Evolutionary conservation across 1,284 basidiomycete species (phyloP).

Genomic region (Ceratobasidium sp.): DNA sequence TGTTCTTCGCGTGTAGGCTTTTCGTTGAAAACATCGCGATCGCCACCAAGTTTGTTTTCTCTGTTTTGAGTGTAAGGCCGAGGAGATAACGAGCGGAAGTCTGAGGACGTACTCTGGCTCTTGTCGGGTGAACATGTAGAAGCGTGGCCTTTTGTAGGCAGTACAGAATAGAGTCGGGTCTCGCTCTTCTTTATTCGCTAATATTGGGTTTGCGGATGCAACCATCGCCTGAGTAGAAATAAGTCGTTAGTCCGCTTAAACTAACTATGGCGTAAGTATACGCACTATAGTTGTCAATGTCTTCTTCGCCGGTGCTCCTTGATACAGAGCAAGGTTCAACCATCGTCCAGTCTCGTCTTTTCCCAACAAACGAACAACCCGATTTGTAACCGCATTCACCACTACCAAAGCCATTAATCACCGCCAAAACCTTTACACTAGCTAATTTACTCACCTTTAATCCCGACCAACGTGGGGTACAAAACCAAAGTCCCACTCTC

Average conservation of each 20-base stretch:
- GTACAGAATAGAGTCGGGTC: slow-evolving; percentile 96
- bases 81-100: background rate
- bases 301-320: slow-evolving; percentile 92
- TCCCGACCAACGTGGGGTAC: slow-evolving; percentile 92
- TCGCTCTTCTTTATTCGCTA: slow-evolving; percentile 81
- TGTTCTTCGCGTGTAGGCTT: slow-evolving; percentile 96
- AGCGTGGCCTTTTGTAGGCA: slow-evolving; percentile 92
- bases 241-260: background rate
- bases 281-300: slow-evolving; percentile 81
- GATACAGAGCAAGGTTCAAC: slow-evolving; percentile 89
- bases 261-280: slow-evolving; percentile 43
- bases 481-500: slow-evolving; percentile 94
- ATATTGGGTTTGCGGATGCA: slow-evolving; percentile 93
- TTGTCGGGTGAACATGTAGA: slow-evolving; percentile 95
- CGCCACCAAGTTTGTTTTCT: slow-evolving; percentile 80
- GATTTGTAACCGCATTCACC: slow-evolving; percentile 93
- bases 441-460: slow-evolving; percentile 76
- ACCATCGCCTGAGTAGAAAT: slow-evolving; percentile 78
- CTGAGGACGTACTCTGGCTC: slow-evolving; percentile 79
- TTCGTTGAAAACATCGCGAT: slow-evolving; percentile 99
- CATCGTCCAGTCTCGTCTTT: slow-evolving; percentile 96
- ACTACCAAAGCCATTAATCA: slow-evolving; percentile 62
- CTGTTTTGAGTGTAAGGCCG: slow-evolving; percentile 55
- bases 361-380: slow-evolving; percentile 88
- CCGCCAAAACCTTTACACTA: background rate